Evolutionary conservation across 1,284 basidiomycete species (phyloP), one percentile per base, ranked within the genome.

Genomic region (Ganoderma boninense): DNA sequence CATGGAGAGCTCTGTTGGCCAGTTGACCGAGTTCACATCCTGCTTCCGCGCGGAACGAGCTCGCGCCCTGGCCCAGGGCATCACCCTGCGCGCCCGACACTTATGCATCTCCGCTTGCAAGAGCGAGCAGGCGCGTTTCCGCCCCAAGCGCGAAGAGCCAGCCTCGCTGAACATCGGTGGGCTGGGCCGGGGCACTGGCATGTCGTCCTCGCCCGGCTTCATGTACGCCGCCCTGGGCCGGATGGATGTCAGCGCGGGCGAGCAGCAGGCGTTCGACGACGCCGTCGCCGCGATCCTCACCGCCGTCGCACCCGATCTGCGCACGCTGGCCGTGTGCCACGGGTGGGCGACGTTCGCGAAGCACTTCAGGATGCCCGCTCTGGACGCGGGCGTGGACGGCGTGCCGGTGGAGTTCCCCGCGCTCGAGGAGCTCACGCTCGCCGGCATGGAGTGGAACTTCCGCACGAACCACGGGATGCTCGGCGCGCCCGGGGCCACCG

Each of bases 271-370:
- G 46, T 42, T 70, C 57, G 23, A 60, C n/a, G 52, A 49, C 20
- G 32, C 46, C 56, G n/a, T 71, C n/a, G 44, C 64, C 16, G 64
- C 43, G 20, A 42, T 71, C 23, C 49, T 71, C 10, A 26, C 56
- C 42, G 32, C 32, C 11, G 66, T 71, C 20, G 64, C 64, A 7
- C 40, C 49, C 20, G 61, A 65, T 56, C 54, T 71, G n/a, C 40
- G 23, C 59, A 65, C 66, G 23, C 64, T 71, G 11, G 63, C 66
- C 13, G 43, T 71, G 44, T 67, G 68, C 26, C 63, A 68, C 42
- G 62, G 64, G 18, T 66, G 67, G 64, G 67, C 65, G 46, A 63
- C 68, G 26, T 23, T 43, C 26, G 60, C 64, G 18, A 49, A 66
- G 26, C 59, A 57, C 16, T 29, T 68, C 20, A 54, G 64, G 16